Evolutionary conservation across 306 rosid species (phyloP).

Genomic region (Rosa rugosa): DNA sequence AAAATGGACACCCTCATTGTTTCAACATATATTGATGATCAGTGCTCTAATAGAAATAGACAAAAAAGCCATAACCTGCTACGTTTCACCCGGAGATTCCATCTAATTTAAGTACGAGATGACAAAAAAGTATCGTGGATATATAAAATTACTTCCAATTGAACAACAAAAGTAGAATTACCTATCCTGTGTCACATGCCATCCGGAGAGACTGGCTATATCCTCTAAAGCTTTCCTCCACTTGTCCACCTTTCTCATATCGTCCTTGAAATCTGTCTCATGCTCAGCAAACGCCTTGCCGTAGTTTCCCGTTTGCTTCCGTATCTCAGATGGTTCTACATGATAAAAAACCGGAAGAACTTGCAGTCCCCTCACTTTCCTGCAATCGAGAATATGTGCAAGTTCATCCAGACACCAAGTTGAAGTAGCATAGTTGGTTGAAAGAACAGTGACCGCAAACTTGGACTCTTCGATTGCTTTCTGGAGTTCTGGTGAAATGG

Average conservation of each 20-base stretch:
- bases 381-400: neutral
- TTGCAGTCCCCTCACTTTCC: neutral
- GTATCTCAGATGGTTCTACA: neutral
- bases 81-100: too few relatives aligned
- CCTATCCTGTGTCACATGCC: neutral
- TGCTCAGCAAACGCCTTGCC: neutral
- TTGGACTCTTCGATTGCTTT: neutral
- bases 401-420: slow-evolving; percentile 1
- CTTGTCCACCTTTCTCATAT: neutral
- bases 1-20: too few relatives aligned
- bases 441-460: neutral
- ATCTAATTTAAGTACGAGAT: neutral
- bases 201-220: neutral
- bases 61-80: too few relatives aligned
- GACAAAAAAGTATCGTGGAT: neutral
- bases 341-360: neutral
- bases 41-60: too few relatives aligned
- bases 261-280: neutral
- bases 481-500: neutral
- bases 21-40: too few relatives aligned
- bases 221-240: neutral
- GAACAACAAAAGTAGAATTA: neutral
- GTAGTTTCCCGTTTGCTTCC: neutral
- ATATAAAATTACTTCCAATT: neutral
- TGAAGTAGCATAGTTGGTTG: neutral